phyloP scores from a whole-genome alignment of 345 rosid species.

The Kandelia obovata region DNA sequence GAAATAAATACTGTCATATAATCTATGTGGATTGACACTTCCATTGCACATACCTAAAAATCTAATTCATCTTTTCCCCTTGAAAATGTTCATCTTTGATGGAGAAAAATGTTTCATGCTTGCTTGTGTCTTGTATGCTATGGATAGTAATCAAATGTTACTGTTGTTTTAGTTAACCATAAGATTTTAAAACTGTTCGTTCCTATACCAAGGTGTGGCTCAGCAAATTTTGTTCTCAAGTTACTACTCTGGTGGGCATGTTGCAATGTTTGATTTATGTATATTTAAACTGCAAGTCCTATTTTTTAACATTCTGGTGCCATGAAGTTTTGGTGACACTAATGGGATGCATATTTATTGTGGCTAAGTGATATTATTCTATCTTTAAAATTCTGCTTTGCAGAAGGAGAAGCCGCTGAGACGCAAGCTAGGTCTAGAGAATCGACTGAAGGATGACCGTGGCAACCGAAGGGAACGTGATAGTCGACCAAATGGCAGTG shows the following conservation, averaged over 20 bases:
- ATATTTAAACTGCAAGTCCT: neutral
- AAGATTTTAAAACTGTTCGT: too few relatives aligned
- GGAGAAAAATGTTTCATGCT: too few relatives aligned
- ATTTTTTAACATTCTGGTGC: neutral
- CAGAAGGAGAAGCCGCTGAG: conserved; percentile 79
- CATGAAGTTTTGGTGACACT: neutral
- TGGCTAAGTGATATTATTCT: neutral
- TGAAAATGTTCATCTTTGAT: neutral
- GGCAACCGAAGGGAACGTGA: conserved; percentile 82
- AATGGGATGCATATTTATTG: neutral
- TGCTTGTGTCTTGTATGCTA: too few relatives aligned
- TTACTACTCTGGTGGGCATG: too few relatives aligned
- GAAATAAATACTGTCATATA: neutral
- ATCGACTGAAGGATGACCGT: conserved; percentile 80
- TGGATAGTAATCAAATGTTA: too few relatives aligned
- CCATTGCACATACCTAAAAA: too few relatives aligned
- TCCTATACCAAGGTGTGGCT: too few relatives aligned
- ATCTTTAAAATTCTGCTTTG: conserved; percentile 9
- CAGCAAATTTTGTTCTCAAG: too few relatives aligned
- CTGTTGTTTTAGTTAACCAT: too few relatives aligned
- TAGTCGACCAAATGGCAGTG: conserved; percentile 59
- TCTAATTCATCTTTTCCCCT: neutral
- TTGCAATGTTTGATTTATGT: neutral
- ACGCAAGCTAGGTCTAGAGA: conserved; percentile 61
- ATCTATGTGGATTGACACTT: too few relatives aligned